phyloP scores from a whole-genome alignment of 2,329 filamentous ascomycete genomes.

The Cordyceps fumosorosea region DNA sequence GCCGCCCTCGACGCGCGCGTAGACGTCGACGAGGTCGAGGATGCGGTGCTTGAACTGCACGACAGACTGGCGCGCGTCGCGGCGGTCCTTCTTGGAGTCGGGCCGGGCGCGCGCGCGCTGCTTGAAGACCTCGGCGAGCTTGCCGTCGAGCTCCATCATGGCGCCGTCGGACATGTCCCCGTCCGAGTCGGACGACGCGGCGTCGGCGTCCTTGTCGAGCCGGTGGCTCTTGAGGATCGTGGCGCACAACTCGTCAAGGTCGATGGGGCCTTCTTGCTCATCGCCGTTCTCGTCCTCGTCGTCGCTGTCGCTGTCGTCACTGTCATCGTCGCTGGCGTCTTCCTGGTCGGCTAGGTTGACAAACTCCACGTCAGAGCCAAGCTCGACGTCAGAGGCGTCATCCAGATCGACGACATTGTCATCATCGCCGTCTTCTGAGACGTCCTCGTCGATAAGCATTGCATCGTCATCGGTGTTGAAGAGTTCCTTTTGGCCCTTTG shows the following conservation, averaged over 20 bases:
- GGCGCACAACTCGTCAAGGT: slow-evolving; percentile 68
- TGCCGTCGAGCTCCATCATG: slow-evolving; percentile 83
- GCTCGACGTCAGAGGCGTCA: slow-evolving; percentile 39
- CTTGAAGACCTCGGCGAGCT: slow-evolving; percentile 79
- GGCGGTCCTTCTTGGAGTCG: slow-evolving; percentile 75
- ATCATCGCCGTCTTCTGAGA: slow-evolving; percentile 31
- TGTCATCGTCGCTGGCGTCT: slow-evolving; percentile 37
- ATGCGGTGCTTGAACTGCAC: slow-evolving; percentile 93
- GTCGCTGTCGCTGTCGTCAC: slow-evolving; percentile 42
- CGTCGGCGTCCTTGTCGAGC: slow-evolving; percentile 51
- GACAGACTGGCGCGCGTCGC: slow-evolving; percentile 81
- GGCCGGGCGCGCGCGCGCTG: slow-evolving; percentile 58
- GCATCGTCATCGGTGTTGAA: slow-evolving; percentile 65
- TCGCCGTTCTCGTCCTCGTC: slow-evolving; percentile 36
- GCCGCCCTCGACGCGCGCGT: slow-evolving; percentile 66
- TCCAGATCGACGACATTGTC: slow-evolving; percentile 25
- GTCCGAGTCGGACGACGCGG: slow-evolving; percentile 53
- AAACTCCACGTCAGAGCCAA: slow-evolving; percentile 45
- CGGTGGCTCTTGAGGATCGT: slow-evolving; percentile 68
- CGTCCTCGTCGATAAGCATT: slow-evolving; percentile 43
- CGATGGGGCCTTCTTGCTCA: slow-evolving; percentile 38
- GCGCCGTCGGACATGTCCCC: slow-evolving; percentile 91
- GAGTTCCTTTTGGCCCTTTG: slow-evolving; percentile 76
- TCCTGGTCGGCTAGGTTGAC: slow-evolving; percentile 35
- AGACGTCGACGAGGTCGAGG: slow-evolving; percentile 80